phyloP scores from a whole-genome alignment of 306 rosid species.

The Delonix regia region DNA sequence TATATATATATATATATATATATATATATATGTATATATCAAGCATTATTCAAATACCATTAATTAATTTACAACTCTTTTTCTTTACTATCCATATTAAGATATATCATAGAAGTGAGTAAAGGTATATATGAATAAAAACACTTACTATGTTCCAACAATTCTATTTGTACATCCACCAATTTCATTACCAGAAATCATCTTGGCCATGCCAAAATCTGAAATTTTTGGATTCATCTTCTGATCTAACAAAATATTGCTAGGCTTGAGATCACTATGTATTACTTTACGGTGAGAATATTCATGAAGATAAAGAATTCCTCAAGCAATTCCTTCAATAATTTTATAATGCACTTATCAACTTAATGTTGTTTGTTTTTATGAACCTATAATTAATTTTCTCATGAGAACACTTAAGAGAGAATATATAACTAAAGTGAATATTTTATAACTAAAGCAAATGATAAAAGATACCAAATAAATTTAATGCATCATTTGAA shows the following conservation, averaged over 20 bases:
- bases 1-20: not conserved
- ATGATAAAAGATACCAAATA: not conserved
- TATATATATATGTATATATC: not conserved
- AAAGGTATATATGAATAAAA: not conserved
- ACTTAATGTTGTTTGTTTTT: not conserved
- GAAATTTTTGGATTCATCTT: not conserved
- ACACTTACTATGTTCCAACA: not conserved
- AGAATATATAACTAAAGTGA: not conserved
- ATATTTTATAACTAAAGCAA: not conserved
- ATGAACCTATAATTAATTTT: not conserved
- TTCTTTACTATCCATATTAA: not conserved
- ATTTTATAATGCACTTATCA: not conserved
- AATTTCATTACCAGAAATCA: not conserved
- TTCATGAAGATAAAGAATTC: not conserved
- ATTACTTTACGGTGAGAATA: not conserved
- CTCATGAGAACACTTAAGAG: too few species aligned
- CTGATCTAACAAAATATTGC: not conserved
- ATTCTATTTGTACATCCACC: not conserved
- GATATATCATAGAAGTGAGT: not conserved
- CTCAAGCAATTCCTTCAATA: not conserved
- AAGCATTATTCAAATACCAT: not conserved
- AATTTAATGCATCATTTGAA: not conserved
- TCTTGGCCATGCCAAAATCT: not conserved
- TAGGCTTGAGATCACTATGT: not conserved
- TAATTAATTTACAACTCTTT: not conserved